Base-by-base conservation (phyloP, 2,329 filamentous ascomycete species). In the Xylaria sp. region DNA sequence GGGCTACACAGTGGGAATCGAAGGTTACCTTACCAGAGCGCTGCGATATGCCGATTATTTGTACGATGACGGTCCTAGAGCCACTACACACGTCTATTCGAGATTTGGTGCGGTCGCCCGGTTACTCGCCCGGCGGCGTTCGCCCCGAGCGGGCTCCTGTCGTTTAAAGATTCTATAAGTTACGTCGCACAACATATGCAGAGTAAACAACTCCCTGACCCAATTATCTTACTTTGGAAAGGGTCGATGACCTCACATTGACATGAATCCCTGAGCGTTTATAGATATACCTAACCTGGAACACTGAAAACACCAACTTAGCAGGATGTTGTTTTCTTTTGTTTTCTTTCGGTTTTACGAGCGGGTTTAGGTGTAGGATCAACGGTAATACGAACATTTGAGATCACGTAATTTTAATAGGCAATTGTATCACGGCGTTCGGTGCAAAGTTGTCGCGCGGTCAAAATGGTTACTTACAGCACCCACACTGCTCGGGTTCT, bases 11-110 rank as follows among this genome's bases (percentile, higher is more conserved):
- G 34, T 30, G 17, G 30, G 21, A 45, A 39, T 42, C 17, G 34
- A 47, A 50, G 34, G 21, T 59, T 63, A 54, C 30, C 42, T 48
- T 68, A 64, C 62, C 62, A 54, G 27, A 51, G 34, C 39, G 45
- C 60, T 51, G 68, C 53, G 61, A 60, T 47, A 53, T 50, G 42
- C 39, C 34, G 47, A 27, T 6, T 48, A 50, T 57, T 30, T 11
- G 17, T 36, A 34, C 57, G 30, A 54, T 27, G 4, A 19, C 30
- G 5, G 17, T 19, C 55, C 2, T 27, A 19, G 14, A 42, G 47
- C 19, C 12, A 56, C 19, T 21, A 56, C 11, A 56, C 11, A 14
- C 14, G 30, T 53, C 8, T 50, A 36, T 57, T 1, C 12, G 19
- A 19, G 4, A 53, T 17, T 4, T 19, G 3, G 56, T 24, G 2